A percentile compares a stretch with the other conserved stretches of the same genome.
Evolutionary conservation across 176 grass and related monocot genomes (phyloP).

Genomic region (Hordeum marinum): DNA sequence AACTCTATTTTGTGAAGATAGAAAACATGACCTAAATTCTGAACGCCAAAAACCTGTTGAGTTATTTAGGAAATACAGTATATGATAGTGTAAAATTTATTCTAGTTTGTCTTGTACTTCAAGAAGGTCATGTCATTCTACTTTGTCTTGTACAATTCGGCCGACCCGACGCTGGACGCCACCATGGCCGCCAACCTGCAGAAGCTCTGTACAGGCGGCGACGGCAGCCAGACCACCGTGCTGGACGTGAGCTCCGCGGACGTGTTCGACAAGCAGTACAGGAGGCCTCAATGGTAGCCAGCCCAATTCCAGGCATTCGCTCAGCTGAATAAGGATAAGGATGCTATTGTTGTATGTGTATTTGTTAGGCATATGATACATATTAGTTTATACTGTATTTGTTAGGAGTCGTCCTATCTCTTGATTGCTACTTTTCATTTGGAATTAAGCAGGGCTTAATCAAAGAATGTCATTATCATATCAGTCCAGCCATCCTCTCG

Average conservation of each 20-base stretch:
- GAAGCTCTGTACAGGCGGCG: slow-evolving; percentile 48
- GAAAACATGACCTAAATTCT: neutral
- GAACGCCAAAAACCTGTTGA: neutral
- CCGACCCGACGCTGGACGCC: slow-evolving; percentile 58
- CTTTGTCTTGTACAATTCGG: neutral
- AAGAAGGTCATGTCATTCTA: too few species aligned
- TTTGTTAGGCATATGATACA: neutral
- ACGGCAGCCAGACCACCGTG: slow-evolving; percentile 58
- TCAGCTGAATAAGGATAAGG: neutral
- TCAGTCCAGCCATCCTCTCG: neutral
- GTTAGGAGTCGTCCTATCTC: neutral
- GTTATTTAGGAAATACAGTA: too few species aligned
- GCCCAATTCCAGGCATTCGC: neutral
- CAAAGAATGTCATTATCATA: neutral
- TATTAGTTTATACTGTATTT: neutral
- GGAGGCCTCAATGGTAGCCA: neutral
- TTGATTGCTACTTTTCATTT: neutral
- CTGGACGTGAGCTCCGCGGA: slow-evolving; percentile 54
- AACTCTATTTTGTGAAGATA: neutral
- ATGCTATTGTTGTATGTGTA: neutral
- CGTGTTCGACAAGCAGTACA: slow-evolving; percentile 70
- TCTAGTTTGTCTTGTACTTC: too few species aligned
- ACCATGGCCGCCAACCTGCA: slow-evolving; percentile 44
- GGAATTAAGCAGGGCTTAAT: neutral
- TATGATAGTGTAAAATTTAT: too few species aligned